Conservation (phyloP, 768 basidiomycete genomes). For the Terana coerulea region DNA sequence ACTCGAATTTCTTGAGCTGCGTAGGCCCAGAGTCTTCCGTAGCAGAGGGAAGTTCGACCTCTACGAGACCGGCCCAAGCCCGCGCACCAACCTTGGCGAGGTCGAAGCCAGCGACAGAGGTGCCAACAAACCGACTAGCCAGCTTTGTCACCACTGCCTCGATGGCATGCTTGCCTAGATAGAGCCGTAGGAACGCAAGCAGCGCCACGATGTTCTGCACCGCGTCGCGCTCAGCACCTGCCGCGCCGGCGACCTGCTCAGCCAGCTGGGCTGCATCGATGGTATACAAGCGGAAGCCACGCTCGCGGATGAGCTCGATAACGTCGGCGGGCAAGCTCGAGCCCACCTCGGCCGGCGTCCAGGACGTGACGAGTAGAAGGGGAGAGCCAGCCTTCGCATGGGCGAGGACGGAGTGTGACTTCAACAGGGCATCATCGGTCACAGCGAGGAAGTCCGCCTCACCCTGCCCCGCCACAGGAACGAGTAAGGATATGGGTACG, state of each 20-base stretch:
- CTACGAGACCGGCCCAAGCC: constrained; percentile 66
- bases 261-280: constrained; percentile 58
- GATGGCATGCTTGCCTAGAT: constrained; percentile 61
- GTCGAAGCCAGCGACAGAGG: constrained; percentile 43
- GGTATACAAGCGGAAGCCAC: constrained; percentile 53
- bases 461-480: constrained; percentile 65
- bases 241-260: constrained; percentile 33
- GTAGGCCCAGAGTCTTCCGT: constrained; percentile 17
- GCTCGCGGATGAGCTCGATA: constrained; percentile 42
- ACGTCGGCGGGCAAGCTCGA: constrained; percentile 59
- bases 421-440: constrained; percentile 73
- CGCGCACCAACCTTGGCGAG: constrained; percentile 49
- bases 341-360: constrained; percentile 71
- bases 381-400: constrained; percentile 63
- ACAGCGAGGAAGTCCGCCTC: constrained; percentile 69
- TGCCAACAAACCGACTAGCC: constrained; percentile 43
- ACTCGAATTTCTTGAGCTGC: constrained; percentile 55
- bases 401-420: constrained; percentile 68
- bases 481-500: constrained; percentile 49
- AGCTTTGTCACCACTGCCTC: constrained; percentile 51
- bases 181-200: constrained; percentile 82
- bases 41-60: constrained; percentile 42
- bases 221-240: constrained; percentile 34
- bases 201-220: constrained; percentile 60
- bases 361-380: constrained; percentile 71